These are phyloP conservation scores for Quercus cerris DNA, from an alignment of 306 rosid species.

Conservation along the genomic window DNA sequence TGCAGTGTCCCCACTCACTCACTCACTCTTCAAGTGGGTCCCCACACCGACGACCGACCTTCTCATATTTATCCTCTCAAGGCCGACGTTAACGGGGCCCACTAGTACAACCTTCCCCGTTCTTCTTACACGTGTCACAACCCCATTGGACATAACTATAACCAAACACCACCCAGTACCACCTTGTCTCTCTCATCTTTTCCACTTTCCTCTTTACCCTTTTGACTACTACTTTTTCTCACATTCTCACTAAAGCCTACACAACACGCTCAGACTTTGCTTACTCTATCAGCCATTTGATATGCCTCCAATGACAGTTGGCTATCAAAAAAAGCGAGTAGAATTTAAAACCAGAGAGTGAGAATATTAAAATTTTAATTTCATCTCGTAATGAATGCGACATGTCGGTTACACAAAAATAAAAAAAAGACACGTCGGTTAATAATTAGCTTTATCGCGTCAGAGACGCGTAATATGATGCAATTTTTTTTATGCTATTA, in stretches of 20 bases:
- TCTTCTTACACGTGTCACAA: slow-evolving; percentile 21
- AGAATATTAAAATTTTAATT: too few species aligned
- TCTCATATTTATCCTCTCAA: background rate
- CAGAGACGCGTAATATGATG: slow-evolving; percentile 29
- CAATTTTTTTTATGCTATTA: background rate
- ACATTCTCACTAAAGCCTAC: background rate
- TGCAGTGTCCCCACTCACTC: slow-evolving; percentile 16
- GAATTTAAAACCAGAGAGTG: too few species aligned
- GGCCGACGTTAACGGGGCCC: slow-evolving; percentile 44
- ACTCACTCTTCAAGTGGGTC: background rate
- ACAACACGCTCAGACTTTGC: background rate
- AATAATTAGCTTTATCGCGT: slow-evolving; percentile 21
- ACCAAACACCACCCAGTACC: background rate
- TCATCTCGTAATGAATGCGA: background rate
- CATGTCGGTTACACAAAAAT: slow-evolving; percentile 18
- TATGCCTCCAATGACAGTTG: background rate
- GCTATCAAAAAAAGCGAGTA: background rate
- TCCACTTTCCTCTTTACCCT: slow-evolving; percentile 8
- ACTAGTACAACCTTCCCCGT: slow-evolving; percentile 8
- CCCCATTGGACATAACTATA: slow-evolving; percentile 17
- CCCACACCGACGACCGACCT: slow-evolving; percentile 49
- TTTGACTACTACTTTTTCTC: background rate
- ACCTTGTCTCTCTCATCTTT: slow-evolving; percentile 7
- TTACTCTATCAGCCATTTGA: background rate
- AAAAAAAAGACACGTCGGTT: background rate